Base-by-base conservation (phyloP, 345 rosid species). In the Barbarea vulgaris region DNA sequence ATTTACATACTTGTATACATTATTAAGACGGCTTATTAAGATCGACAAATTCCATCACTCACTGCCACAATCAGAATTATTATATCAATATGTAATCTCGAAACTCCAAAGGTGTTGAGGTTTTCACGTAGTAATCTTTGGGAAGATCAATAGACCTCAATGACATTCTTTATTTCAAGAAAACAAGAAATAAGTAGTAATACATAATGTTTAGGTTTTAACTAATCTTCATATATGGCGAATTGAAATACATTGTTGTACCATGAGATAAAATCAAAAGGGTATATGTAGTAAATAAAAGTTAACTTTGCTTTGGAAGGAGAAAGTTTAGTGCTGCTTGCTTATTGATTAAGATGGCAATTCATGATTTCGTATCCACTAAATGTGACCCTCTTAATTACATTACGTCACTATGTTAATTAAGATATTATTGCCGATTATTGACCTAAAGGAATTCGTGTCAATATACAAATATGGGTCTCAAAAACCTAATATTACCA, bases 311-410 rank as follows among this genome's bases (percentile, higher is more conserved):
- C 65, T 56, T 70, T 46, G 64, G 7, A 33, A 33, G 47, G 24
- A 46, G 12, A 58, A 47, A 47, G 67, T 70, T 17, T 59, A 47
- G 17, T 60, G 10, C 21, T 61, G 28, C 21, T 72, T 72, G 77
- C 72, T 74, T 74, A 56, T 65, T 12, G 9, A 74, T 17, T 13
- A 69, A 41, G 64, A 69, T 28, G 73, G 15, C 42, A 44, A 25
- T 30, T 42, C 65, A 44, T 42, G 28, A 42, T 30, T 58, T 57
- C 4, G 54, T 39, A 31, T 44, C 19, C 13, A 56, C 27, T 3
- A 19, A 63, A 39, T 18, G 18, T 48, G 42, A 44, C 56, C 56
- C 15, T 30, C 33, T 9, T 18, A 30, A 41, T 3, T 13, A 47
- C 31, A 0, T 50, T 21, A 50, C 3, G 9, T 6, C 65, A 30